Conservation (phyloP, 2,329 filamentous ascomycete species). For the Monosporascus cannonballus region DNA sequence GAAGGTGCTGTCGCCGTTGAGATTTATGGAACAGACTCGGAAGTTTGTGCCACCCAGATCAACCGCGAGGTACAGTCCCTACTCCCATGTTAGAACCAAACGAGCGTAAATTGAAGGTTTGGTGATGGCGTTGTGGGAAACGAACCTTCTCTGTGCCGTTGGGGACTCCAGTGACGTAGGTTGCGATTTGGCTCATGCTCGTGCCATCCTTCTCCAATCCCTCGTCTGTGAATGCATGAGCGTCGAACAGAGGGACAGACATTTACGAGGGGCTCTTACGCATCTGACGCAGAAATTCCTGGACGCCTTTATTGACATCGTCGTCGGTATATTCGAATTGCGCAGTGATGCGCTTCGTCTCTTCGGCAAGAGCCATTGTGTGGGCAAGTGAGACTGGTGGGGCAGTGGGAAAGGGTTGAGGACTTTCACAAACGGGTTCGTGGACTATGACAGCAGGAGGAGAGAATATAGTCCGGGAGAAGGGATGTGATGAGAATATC, state of each 20-base stretch:
- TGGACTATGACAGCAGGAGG: slow-evolving; percentile 34
- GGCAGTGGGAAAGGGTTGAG: slow-evolving; percentile 46
- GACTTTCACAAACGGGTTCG: slow-evolving; percentile 48
- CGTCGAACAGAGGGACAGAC: background rate
- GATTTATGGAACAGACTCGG: slow-evolving; percentile 87
- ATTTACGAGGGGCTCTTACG: slow-evolving; percentile 40
- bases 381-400: slow-evolving; percentile 49
- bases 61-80: slow-evolving; percentile 94
- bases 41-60: slow-evolving; percentile 99
- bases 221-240: slow-evolving; percentile 52
- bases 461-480: slow-evolving; percentile 32
- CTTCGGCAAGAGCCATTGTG: slow-evolving; percentile 58
- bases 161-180: slow-evolving; percentile 91
- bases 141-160: slow-evolving; percentile 94
- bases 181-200: slow-evolving; percentile 91
- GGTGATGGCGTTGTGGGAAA: background rate
- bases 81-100: slow-evolving; percentile 3
- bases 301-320: slow-evolving; percentile 72
- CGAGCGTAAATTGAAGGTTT: background rate
- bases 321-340: slow-evolving; percentile 81
- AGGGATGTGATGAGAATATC: slow-evolving; percentile 27
- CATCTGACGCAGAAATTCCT: slow-evolving; percentile 85
- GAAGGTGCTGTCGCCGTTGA: slow-evolving; percentile 94
- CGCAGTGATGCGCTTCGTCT: slow-evolving; percentile 73
- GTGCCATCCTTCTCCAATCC: slow-evolving; percentile 73